Conservation (phyloP, 495 filamentous ascomycete genomes). For the Sphaerosporella brunnea region DNA sequence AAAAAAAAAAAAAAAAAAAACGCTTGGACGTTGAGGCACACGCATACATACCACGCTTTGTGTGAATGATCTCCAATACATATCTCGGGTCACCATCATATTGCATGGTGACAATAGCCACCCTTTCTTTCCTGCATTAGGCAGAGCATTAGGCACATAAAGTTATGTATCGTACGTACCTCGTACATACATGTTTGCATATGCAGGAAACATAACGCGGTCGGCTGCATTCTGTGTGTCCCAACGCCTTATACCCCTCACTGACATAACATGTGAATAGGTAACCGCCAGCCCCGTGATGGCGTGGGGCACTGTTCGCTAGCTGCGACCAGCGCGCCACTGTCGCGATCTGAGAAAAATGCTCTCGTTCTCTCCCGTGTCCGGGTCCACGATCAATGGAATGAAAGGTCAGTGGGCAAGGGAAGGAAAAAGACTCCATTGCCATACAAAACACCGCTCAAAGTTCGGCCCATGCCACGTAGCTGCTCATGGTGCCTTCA, state of each 20-base stretch:
- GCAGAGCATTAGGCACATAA: no score
- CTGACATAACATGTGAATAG: slow-evolving; percentile 1
- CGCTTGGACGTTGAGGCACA: slow-evolving; percentile 2
- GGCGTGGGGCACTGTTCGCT: neutral
- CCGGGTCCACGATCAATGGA: neutral
- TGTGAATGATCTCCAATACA: slow-evolving; percentile 5
- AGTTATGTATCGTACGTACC: no score
- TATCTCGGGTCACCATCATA: slow-evolving; percentile 5
- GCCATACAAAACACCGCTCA: neutral
- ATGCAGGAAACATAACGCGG: slow-evolving; percentile 3
- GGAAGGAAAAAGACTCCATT: neutral
- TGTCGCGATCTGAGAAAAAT: neutral
- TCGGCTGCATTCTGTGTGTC: neutral
- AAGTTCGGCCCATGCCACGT: slow-evolving; percentile 5
- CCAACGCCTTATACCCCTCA: neutral
- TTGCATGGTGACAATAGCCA: no score
- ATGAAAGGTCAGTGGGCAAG: neutral
- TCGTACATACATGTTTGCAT: neutral
- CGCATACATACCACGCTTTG: neutral
- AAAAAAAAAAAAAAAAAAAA: neutral
- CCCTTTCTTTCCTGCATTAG: no score
- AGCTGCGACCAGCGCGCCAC: slow-evolving; percentile 4
- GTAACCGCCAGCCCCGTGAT: neutral
- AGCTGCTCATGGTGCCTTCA: slow-evolving; percentile 1
- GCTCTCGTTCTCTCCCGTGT: neutral